Evolutionary conservation across 2,329 filamentous ascomycete species (phyloP).

Genomic region (Trichoderma koningiopsis): DNA sequence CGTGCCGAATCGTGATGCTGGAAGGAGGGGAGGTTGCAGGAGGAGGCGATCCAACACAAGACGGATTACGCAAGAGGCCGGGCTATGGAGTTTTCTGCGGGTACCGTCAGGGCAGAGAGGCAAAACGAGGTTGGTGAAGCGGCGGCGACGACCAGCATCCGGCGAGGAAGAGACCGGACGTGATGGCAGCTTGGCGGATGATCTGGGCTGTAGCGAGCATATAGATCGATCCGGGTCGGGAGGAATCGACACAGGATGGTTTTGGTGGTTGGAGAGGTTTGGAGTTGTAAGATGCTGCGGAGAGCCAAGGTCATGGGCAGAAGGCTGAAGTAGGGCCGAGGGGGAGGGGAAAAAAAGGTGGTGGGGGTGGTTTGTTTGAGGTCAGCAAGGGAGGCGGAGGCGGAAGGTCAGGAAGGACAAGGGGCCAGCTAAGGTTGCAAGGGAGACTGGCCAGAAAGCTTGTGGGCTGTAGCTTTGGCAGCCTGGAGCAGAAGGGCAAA

Average conservation of each 20-base stretch:
- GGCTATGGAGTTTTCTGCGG: constrained; percentile 26
- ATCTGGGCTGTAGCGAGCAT: neutral
- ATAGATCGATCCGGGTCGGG: neutral
- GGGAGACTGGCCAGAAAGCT: constrained; percentile 27
- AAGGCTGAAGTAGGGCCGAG: constrained; percentile 26
- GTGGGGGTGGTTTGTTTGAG: constrained; percentile 25
- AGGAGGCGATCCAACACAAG: constrained; percentile 28
- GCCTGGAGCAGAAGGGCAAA: neutral
- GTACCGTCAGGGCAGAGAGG: constrained; percentile 25
- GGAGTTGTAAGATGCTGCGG: constrained; percentile 15
- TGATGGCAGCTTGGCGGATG: constrained; percentile 6
- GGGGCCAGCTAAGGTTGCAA: constrained; percentile 26
- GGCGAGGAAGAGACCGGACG: neutral
- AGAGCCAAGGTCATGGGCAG: constrained; percentile 16
- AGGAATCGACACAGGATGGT: neutral
- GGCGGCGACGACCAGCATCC: constrained; percentile 28
- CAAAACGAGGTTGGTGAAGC: constrained; percentile 32
- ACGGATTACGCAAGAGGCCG: constrained; percentile 25
- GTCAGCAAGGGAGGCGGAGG: constrained; percentile 31
- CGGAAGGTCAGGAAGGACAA: constrained; percentile 28
- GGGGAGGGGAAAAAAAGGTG: constrained; percentile 21
- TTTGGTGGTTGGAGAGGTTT: neutral
- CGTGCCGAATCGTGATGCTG: neutral
- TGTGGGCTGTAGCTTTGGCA: constrained; percentile 14
- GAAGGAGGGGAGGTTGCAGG: constrained; percentile 23